Conservation (phyloP, 164 flowering plant species). For the Vitis rotundifolia region DNA sequence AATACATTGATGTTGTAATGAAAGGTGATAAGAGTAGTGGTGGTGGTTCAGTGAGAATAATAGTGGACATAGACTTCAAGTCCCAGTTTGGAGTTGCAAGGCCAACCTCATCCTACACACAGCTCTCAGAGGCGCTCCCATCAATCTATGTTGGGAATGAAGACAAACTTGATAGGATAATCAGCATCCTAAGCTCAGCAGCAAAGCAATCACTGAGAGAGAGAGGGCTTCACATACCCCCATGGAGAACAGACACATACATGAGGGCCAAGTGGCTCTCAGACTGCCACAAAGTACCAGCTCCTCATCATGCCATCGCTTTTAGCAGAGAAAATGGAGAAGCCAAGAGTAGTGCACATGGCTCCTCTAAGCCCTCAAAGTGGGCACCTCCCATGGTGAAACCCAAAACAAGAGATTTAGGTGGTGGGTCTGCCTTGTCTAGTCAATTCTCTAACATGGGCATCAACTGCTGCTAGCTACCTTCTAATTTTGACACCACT, state of each 20-base stretch:
- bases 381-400: constrained; percentile 38
- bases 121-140: constrained; percentile 45
- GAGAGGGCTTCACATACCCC: constrained; percentile 59
- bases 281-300: constrained; percentile 4
- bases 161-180: constrained; percentile 37
- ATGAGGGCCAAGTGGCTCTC: constrained; percentile 63
- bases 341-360: constrained; percentile 9
- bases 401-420: constrained; percentile 29
- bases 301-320: too few species aligned
- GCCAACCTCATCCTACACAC: constrained; percentile 47
- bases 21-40: constrained; percentile 5
- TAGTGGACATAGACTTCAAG: constrained; percentile 64
- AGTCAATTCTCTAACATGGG: constrained; percentile 39
- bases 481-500: background rate
- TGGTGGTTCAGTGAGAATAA: constrained; percentile 32
- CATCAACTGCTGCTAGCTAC: constrained; percentile 35
- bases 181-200: constrained; percentile 48
- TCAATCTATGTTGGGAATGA: constrained; percentile 50
- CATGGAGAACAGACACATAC: constrained; percentile 59
- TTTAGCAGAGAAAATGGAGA: constrained; percentile 1
- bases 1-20: constrained; percentile 49
- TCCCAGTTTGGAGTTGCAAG: constrained; percentile 72
- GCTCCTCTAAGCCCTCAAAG: constrained; percentile 7
- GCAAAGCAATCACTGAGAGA: constrained; percentile 51
- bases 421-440: constrained; percentile 42